Base-by-base conservation (phyloP, 2,329 filamentous ascomycete species). In the Hymenoscyphus linearis region DNA sequence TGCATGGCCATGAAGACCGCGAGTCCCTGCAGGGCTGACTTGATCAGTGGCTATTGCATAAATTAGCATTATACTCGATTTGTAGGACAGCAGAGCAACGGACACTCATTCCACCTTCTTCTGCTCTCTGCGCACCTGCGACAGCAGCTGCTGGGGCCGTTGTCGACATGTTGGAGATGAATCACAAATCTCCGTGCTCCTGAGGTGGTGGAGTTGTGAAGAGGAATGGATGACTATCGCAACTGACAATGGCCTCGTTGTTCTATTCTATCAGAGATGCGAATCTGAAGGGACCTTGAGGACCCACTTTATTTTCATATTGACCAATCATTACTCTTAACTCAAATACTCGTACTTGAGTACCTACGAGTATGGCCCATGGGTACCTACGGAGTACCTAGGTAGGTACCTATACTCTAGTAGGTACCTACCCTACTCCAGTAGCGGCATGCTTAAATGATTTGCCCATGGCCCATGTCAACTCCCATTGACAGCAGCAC, bases 1-100 rank as follows among this genome's bases (percentile, higher is more conserved):
- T 88, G 85, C 73, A 86, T 77, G 59, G 79, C 83, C 44, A 74
- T 62, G 65, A 86, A 77, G 73, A 83, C 87, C 69, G 85, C 76
- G 62, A 78, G 76, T 34, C 80, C 77, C 56, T 82, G 82, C 62
- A 85, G 74, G 40, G 80, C 68, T 22, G 71, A 73, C 59, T 70
- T 72, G 60, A 74, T 59, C 58, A 69, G 64, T 6, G 71, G 67
- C 71, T 73, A n/a, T 31, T 47, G 26, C 58, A 55, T 61, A 25
- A 57, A 56, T 67, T 26, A 69, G 62, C 55, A 63, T 52, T n/a
- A 59, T 26, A 37, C 18, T 16, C 40, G 44, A 16, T 10, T 25
- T 3, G 58, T 54, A 14, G 18, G 35, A 31, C 25, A 53, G 34
- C 14, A 14, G n/a, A 44, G 35, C 34, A 55, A 64, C 70, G 63